phyloP scores from a whole-genome alignment of 352 stramenopile species.

The Pythium rhizo-oryzae region DNA sequence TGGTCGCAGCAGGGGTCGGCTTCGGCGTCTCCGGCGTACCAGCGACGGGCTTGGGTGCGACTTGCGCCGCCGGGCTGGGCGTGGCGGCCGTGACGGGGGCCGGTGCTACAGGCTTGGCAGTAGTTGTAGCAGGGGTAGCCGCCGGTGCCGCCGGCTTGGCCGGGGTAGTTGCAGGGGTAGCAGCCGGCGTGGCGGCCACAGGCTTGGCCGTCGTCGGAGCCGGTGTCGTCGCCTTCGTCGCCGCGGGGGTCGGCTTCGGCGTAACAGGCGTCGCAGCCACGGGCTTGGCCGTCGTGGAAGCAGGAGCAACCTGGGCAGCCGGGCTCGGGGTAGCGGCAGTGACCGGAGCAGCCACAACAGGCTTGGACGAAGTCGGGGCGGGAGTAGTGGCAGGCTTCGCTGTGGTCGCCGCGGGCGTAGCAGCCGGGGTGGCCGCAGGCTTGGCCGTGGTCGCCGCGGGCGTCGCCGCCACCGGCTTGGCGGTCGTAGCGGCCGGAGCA shows the following conservation, averaged over 20 bases:
- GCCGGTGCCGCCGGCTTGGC: conserved; percentile 1
- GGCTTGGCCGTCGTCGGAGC: conserved; percentile 8
- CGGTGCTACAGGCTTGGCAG: background rate
- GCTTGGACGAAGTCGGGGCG: conserved; percentile 1
- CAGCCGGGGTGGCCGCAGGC: too few relatives aligned
- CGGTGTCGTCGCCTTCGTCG: background rate
- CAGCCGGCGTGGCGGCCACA: background rate
- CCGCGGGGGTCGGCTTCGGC: background rate
- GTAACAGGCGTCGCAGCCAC: background rate
- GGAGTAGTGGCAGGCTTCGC: background rate
- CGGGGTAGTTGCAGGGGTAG: background rate
- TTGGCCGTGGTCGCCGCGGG: background rate
- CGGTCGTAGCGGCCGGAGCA: background rate
- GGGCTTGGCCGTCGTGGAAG: background rate
- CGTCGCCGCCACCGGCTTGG: background rate
- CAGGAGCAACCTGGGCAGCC: background rate
- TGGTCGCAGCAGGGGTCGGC: background rate
- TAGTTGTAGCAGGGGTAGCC: background rate
- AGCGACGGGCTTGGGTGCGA: background rate
- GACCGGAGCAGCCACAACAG: background rate
- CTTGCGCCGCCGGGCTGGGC: background rate
- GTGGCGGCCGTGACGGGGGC: background rate
- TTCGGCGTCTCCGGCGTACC: background rate
- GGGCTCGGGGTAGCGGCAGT: background rate
- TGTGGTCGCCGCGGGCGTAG: background rate